Conservation (phyloP, 495 filamentous ascomycete genomes). For the Cercophora scortea region DNA sequence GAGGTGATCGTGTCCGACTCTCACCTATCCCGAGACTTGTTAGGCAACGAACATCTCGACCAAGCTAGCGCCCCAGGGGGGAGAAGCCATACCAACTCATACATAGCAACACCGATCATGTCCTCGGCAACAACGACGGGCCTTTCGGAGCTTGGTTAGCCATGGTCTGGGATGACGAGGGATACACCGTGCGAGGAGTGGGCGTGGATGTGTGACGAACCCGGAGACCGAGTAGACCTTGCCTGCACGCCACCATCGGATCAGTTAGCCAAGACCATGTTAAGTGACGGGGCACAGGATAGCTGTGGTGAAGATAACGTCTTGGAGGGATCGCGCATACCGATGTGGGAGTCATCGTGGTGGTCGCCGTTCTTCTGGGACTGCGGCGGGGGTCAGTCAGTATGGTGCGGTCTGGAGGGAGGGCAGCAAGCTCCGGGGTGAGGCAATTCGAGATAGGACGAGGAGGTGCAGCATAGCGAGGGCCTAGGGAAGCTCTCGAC, state of each 20-base stretch:
- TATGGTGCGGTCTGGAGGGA: too few species aligned
- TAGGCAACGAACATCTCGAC: not conserved
- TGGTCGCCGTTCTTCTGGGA: constrained; percentile 12
- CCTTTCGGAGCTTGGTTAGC: constrained; percentile 38
- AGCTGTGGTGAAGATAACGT: not conserved
- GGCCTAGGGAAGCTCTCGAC: too few species aligned
- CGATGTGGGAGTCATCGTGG: constrained; percentile 29
- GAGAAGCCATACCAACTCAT: constrained; percentile 68
- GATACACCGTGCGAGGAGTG: not conserved
- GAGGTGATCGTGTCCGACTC: constrained; percentile 80
- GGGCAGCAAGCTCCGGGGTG: too few species aligned
- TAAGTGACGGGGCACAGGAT: too few species aligned
- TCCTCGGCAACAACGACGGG: constrained; percentile 96
- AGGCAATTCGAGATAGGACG: too few species aligned
- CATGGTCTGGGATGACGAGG: not conserved
- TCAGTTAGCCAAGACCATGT: constrained; percentile 12
- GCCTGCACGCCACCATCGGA: constrained; percentile 33
- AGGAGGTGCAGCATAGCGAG: too few species aligned
- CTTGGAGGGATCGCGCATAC: constrained; percentile 16
- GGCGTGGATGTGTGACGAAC: constrained; percentile 36
- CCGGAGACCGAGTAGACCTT: constrained; percentile 78
- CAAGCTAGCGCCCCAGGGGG: not conserved
- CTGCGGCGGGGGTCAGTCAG: too few species aligned
- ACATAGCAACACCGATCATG: constrained; percentile 99
- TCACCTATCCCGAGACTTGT: constrained; percentile 47